These are phyloP conservation scores for Ensete ventricosum DNA, from an alignment of 176 grass and related monocot genomes.

Conservation along the genomic window DNA sequence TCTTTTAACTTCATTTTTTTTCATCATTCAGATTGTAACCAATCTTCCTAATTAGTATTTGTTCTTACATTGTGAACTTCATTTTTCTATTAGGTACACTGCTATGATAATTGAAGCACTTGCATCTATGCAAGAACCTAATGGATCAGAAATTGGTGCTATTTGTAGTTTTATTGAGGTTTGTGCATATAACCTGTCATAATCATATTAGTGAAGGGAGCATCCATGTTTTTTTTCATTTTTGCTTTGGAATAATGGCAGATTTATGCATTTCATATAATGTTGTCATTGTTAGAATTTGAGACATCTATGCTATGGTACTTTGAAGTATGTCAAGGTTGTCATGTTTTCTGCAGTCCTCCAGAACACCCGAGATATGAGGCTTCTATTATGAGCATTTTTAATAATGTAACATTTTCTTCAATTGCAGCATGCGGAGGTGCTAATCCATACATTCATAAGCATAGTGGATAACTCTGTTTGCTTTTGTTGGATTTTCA, in stretches of 20 bases:
- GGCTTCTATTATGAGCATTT: background rate
- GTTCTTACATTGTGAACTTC: constrained; percentile 16
- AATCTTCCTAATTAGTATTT: background rate
- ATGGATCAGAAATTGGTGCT: constrained; percentile 53
- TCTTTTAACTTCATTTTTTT: background rate
- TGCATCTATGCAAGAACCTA: constrained; percentile 58
- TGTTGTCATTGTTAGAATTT: background rate
- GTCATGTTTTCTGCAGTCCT: background rate
- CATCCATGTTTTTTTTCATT: background rate
- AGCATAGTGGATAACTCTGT: background rate
- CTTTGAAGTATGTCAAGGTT: background rate
- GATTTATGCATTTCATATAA: background rate
- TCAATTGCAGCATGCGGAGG: background rate
- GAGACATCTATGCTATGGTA: background rate
- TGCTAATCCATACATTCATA: background rate
- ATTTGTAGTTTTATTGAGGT: constrained; percentile 71
- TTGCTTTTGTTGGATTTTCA: background rate
- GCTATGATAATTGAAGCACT: constrained; percentile 78
- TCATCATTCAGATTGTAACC: background rate
- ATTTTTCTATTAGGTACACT: constrained; percentile 51
- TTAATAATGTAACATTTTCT: background rate
- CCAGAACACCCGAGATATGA: background rate
- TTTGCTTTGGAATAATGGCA: background rate
- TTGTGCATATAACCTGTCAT: background rate
- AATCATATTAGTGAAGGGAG: no score